Conservation (phyloP, 1,284 basidiomycete genomes). For the Rhodotorula sp. region DNA sequence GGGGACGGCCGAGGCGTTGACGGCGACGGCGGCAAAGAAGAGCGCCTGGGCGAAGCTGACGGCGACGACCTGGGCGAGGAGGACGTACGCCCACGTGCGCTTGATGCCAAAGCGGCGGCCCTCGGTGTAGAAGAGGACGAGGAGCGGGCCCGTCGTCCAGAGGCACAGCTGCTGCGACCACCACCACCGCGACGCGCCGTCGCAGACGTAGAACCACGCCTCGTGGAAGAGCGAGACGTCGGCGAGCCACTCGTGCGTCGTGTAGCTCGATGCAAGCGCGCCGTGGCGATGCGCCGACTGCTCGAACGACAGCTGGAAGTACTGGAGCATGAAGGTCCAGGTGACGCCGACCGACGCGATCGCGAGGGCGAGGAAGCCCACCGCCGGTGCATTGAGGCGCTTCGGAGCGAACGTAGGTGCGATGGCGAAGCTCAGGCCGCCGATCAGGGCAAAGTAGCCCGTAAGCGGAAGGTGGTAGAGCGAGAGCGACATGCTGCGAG, state of each 20-base stretch:
- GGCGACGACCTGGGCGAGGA: conserved; percentile 71
- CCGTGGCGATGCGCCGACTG: conserved; percentile 48
- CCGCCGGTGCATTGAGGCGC: neutral
- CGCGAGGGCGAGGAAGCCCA: conserved; percentile 30
- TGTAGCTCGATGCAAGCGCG: conserved; percentile 46
- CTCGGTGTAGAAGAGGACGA: conserved; percentile 61
- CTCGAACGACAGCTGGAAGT: conserved; percentile 45
- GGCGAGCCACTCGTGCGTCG: conserved; percentile 60
- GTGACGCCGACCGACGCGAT: conserved; percentile 32
- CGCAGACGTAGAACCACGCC: conserved; percentile 60
- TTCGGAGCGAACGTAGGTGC: conserved; percentile 36
- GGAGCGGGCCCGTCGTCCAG: conserved; percentile 67
- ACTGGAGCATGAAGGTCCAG: conserved; percentile 47
- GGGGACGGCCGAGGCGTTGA: conserved; percentile 25
- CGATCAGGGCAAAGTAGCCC: conserved; percentile 59
- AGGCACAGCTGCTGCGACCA: conserved; percentile 72
- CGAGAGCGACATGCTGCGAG: conserved; percentile 1
- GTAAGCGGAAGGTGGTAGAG: conserved; percentile 51
- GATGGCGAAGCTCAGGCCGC: conserved; percentile 53
- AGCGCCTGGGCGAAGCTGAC: conserved; percentile 69
- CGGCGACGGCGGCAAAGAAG: conserved; percentile 60
- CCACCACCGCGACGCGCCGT: conserved; percentile 64
- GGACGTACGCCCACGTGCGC: conserved; percentile 68
- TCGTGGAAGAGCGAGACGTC: conserved; percentile 67
- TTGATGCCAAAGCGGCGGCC: conserved; percentile 58